Conservation (phyloP, 1,139 yeast species). For the Hemisphaericaspora xylanilytica region DNA sequence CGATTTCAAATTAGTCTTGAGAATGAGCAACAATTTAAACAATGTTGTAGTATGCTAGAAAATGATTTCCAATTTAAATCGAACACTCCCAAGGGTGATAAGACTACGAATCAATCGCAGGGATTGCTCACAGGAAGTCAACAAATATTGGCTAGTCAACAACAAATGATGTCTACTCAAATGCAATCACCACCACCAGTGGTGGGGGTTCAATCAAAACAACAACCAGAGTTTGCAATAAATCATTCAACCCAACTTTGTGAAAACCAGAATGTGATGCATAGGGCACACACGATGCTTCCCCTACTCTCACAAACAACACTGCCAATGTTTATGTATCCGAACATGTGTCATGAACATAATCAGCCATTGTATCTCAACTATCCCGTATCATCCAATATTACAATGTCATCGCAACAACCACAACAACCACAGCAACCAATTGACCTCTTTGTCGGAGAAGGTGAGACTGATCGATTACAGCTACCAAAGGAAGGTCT, state of each 20-base stretch:
- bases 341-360: conserved; percentile 2
- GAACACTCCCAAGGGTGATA: conserved; percentile 1
- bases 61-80: conserved; percentile 3
- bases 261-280: not conserved
- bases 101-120: too few species aligned
- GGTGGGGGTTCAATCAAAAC: too few species aligned
- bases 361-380: too few species aligned
- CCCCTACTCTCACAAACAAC: not conserved
- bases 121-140: too few species aligned
- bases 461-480: not conserved
- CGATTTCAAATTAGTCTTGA: conserved; percentile 22
- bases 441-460: not conserved
- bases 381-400: too few species aligned
- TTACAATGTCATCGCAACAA: conserved; percentile 4
- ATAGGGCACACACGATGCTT: not conserved
- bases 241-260: too few species aligned
- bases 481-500: conserved; percentile 5
- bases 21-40: conserved; percentile 12
- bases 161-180: not conserved
- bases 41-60: conserved; percentile 12
- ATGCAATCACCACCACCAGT: too few species aligned
- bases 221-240: too few species aligned
- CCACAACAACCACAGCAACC: conserved; percentile 2
- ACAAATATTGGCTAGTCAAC: not conserved
- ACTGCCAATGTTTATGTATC: not conserved